Conservation (phyloP, 2,329 filamentous ascomycete species). For the Cordyceps farinosa region DNA sequence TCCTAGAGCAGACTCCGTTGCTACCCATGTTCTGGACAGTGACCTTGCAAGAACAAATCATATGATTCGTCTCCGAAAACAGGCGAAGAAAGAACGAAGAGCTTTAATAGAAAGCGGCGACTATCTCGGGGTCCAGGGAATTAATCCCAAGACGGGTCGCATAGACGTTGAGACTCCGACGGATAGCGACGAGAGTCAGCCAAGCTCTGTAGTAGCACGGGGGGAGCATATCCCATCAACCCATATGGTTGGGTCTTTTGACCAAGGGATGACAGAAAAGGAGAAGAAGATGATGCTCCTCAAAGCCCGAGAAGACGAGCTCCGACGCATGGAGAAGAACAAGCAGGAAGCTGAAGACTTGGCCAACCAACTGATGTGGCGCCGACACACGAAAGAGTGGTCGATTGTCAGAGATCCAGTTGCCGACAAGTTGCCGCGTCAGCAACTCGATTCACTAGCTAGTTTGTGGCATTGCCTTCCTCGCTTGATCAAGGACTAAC, state of each 20-base stretch:
- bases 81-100: conserved; percentile 36
- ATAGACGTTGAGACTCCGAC: conserved; percentile 50
- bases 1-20: conserved; percentile 6
- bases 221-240: conserved; percentile 31
- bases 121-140: conserved; percentile 55
- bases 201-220: conserved; percentile 22
- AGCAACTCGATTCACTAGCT: background rate
- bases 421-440: conserved; percentile 31
- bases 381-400: conserved; percentile 45
- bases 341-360: conserved; percentile 36
- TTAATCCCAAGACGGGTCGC: conserved; percentile 54
- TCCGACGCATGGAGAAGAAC: conserved; percentile 41
- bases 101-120: conserved; percentile 53
- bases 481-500: background rate
- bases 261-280: conserved; percentile 34
- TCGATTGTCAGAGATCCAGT: conserved; percentile 48
- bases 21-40: conserved; percentile 16
- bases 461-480: background rate
- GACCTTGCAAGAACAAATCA: conserved; percentile 20
- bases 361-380: conserved; percentile 41
- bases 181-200: conserved; percentile 41
- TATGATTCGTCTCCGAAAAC: conserved; percentile 31
- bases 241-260: conserved; percentile 31
- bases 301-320: conserved; percentile 31
- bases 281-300: conserved; percentile 36